Evolutionary conservation across 2,329 filamentous ascomycete species (phyloP), one percentile per base, ranked within the genome.

Genomic region (Fusarium buxicola): DNA sequence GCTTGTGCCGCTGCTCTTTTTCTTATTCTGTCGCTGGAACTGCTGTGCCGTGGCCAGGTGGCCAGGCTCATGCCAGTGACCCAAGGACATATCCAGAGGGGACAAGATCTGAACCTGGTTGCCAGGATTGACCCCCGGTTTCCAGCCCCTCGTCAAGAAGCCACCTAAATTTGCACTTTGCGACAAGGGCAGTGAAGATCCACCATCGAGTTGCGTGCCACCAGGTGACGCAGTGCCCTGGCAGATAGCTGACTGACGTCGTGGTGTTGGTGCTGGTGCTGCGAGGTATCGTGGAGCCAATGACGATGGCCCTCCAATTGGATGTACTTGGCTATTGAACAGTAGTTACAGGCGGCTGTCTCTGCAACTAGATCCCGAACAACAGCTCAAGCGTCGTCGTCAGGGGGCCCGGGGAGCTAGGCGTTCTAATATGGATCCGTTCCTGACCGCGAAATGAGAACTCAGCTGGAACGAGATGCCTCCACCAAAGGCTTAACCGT

Each of bases 121-220:
- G 24, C 35, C 43, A 54, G 35, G 34, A 35, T 40, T 40, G 34
- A 40, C 43, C 57, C 60, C 65, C 60, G 55, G 57, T 51, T 57
- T 65, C 67, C 65, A 65, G 59, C 63, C 67, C 65, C 68, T 70
- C 67, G 48, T 68, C 56, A 63, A 53, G 62, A 63, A 69, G 67
- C 65, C 65, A 69, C 67, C 51, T 56, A 62, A 70, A 69, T 67
- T 69, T 67, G 57, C 57, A 54, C 49, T 53, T 46, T 59, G 41
- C 36, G 35, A 55, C 44, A 59, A 32, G 58, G 52, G 47, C 58
- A 55, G 49, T 59, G 49, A n/a, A 36, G 28, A 13, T 21, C 45
- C 48, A 16, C 39, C 39, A 52, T 52, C 36, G 39, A 52, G 39
- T 38, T 52, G 49, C 49, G 39, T 52, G 27, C 39, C 49, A 30